phyloP scores from a whole-genome alignment of 202 grass and related monocot genomes.

The Panicum virgatum region DNA sequence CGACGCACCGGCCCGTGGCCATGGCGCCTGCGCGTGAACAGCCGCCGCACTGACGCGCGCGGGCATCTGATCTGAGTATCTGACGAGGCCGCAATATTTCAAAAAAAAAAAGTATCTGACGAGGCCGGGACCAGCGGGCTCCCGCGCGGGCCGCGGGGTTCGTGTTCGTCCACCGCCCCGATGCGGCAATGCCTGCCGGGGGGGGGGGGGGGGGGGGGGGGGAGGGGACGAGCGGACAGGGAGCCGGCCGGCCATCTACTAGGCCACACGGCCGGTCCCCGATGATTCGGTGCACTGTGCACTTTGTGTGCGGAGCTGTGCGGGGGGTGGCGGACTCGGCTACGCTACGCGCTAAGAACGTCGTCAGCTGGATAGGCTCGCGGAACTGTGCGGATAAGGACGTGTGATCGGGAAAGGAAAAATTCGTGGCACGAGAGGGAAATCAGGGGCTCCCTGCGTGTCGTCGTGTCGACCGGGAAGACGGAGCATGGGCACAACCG shows the following conservation, averaged over 20 bases:
- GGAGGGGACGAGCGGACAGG: constrained; percentile 1
- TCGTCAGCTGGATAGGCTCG: neutral
- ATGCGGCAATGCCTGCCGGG: too few species aligned
- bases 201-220: too few species aligned
- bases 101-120: too few species aligned
- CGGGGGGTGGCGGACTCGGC: constrained; percentile 3
- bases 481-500: too few species aligned
- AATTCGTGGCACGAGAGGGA: neutral
- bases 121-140: neutral
- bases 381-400: constrained; percentile 38
- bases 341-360: neutral
- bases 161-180: too few species aligned
- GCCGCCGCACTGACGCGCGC: neutral
- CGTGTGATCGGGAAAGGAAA: neutral
- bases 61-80: too few species aligned
- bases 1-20: neutral
- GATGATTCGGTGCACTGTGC: too few species aligned
- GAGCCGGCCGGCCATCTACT: too few species aligned
- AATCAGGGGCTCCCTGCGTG: neutral
- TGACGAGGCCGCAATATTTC: too few species aligned
- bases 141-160: neutral
- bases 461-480: constrained; percentile 23
- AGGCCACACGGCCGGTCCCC: too few species aligned
- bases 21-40: neutral
- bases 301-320: too few species aligned